phyloP scores from a whole-genome alignment of 768 basidiomycete species.

The Asterophora parasitica region DNA sequence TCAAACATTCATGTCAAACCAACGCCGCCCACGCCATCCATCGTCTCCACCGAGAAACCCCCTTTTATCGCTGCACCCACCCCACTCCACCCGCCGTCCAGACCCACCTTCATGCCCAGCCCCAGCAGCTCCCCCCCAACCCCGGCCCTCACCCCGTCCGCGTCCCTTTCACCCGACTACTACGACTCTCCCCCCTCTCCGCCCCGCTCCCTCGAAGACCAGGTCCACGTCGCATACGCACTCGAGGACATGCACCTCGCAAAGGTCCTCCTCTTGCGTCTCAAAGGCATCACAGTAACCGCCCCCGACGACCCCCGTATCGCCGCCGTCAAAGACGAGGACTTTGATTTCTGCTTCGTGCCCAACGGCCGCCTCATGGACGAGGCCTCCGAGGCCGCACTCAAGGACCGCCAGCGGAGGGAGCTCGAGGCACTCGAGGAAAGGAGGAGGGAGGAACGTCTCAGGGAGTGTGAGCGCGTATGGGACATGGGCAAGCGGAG shows the following conservation, averaged over 20 bases:
- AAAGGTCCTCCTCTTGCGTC: constrained; percentile 56
- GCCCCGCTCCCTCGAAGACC: constrained; percentile 52
- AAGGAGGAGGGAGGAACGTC: constrained; percentile 32
- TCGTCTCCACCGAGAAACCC: too few species aligned
- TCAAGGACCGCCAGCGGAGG: constrained; percentile 23
- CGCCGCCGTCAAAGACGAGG: constrained; percentile 50
- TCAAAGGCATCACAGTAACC: constrained; percentile 58
- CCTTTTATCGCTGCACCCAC: background rate
- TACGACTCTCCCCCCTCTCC: constrained; percentile 42
- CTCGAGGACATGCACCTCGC: constrained; percentile 64
- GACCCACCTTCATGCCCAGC: constrained; percentile 29
- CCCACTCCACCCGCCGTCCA: constrained; percentile 17
- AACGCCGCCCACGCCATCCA: background rate
- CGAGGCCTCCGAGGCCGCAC: constrained; percentile 36
- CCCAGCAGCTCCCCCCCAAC: constrained; percentile 43
- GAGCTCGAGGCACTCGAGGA: constrained; percentile 31
- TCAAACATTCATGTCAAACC: background rate
- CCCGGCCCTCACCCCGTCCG: constrained; percentile 22
- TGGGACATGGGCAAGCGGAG: constrained; percentile 46
- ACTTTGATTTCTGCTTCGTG: constrained; percentile 44
- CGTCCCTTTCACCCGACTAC: constrained; percentile 33
- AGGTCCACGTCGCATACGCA: constrained; percentile 63
- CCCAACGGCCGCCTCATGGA: constrained; percentile 38
- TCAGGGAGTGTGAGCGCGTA: constrained; percentile 40
- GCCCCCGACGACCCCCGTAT: constrained; percentile 60